Evolutionary conservation across 208 protist species (phyloP).

Genomic region (Crithidia expoeki): DNA sequence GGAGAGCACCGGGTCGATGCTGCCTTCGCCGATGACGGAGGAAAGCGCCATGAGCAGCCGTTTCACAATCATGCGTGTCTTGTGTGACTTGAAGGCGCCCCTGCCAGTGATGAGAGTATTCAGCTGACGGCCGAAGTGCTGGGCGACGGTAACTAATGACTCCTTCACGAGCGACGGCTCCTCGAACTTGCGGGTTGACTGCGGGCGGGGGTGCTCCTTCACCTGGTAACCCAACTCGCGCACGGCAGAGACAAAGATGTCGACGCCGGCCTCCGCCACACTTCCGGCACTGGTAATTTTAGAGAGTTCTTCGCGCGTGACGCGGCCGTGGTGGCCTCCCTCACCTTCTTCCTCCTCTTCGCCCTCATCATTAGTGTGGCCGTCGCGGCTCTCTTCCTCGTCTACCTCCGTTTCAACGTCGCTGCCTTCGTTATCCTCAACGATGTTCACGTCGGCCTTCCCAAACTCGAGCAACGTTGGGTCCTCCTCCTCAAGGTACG

Average conservation of each 20-base stretch:
- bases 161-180: slow-evolving; percentile 90
- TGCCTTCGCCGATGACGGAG: slow-evolving; percentile 65
- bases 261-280: slow-evolving; percentile 60
- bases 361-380: background rate
- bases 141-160: slow-evolving; percentile 68
- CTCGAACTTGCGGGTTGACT: slow-evolving; percentile 85
- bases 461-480: slow-evolving; percentile 88
- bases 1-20: slow-evolving; percentile 64
- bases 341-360: slow-evolving; percentile 10
- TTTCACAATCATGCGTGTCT: slow-evolving; percentile 78
- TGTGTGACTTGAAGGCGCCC: slow-evolving; percentile 78
- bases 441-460: slow-evolving; percentile 75
- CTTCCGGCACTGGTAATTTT: slow-evolving; percentile 39
- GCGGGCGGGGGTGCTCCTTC: slow-evolving; percentile 68
- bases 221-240: slow-evolving; percentile 80
- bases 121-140: slow-evolving; percentile 63
- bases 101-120: slow-evolving; percentile 82
- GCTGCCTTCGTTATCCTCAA: slow-evolving; percentile 72
- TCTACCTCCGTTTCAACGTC: slow-evolving; percentile 83
- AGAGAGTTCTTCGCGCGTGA: slow-evolving; percentile 63
- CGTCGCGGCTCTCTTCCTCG: slow-evolving; percentile 51
- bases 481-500: slow-evolving; percentile 91
- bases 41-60: slow-evolving; percentile 74
- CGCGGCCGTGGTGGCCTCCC: slow-evolving; percentile 38
- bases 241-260: slow-evolving; percentile 82